Conservation (phyloP, 345 rosid species). For the Corchorus olitorius region DNA sequence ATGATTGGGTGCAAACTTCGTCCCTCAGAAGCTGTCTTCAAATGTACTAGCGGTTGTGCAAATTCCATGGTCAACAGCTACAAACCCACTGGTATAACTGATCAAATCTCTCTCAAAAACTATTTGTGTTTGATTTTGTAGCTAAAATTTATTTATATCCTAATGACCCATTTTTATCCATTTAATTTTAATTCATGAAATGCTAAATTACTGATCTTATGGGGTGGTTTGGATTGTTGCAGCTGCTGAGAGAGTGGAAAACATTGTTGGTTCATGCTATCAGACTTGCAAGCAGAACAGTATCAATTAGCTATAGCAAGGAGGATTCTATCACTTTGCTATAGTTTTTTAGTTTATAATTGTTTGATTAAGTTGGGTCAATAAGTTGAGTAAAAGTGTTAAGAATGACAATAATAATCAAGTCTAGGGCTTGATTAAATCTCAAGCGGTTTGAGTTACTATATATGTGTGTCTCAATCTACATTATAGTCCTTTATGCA, state of each 20-base stretch:
- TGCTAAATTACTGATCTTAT: too few relatives aligned
- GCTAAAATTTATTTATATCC: not conserved
- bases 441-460: too few relatives aligned
- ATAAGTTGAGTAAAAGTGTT: not conserved
- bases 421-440: too few relatives aligned
- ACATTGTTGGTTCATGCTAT: not conserved
- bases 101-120: not conserved
- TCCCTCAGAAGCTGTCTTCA: not conserved
- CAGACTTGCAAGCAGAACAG: not conserved
- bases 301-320: not conserved
- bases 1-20: not conserved
- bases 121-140: too few relatives aligned
- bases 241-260: not conserved
- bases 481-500: too few relatives aligned
- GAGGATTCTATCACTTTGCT: not conserved
- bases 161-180: not conserved
- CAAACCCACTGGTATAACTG: not conserved
- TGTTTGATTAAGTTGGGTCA: not conserved
- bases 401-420: too few relatives aligned
- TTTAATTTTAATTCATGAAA: too few relatives aligned
- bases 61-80: not conserved
- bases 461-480: too few relatives aligned
- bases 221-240: not conserved
- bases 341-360: not conserved
- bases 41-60: not conserved